Base-by-base conservation (phyloP, 495 filamentous ascomycete species). In the Durotheca rogersii region DNA sequence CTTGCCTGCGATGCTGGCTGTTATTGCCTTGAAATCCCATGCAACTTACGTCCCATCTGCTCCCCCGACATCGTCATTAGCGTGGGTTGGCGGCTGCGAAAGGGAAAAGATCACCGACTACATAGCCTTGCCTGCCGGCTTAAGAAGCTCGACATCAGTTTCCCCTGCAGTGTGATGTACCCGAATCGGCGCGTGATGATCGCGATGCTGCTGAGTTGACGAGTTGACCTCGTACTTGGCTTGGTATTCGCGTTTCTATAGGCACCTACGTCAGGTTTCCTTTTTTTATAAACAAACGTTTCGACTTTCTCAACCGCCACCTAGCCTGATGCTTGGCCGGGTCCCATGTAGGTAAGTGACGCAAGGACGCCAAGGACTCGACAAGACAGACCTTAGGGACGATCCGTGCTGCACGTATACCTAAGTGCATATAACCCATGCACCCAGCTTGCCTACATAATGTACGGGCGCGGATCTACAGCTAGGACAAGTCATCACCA, bases 151-250 rank as follows among this genome's bases (percentile, higher is more conserved):
- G 9, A 9, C 32, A 53, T 59, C 43, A 41, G 50, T 30, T n/a
- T 43, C 41, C 10, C 32, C 6, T 41, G 49, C 47, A 31, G 35
- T 40, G 48, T 52, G 48, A 53, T 53, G 54, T 53, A 53, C 44
- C 25, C 20, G 49, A 53, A 29, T 41, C 12, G 42, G 55, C 55
- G 49, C 49, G 49, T 58, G 55, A 58, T 58, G 53, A 53, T 41
- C 53, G 11, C 17, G 23, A 48, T 48, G 33, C 21, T 21, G 20
- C 38, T 27, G 23, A 4, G 23, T 27, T 4, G 23, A 4, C 4
- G 23, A 27, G 9, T 9, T 27, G 23, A 27, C 23, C 23, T 27
- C 23, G 9, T 27, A 27, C 23, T 9, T 27, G 9, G 4, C 23
- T 27, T 4, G 4, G 23, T 27, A 27, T n/a, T 27, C 23, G 23